A percentile compares a stretch with the other conserved stretches of the same genome.
phyloP scores from a whole-genome alignment of 2,329 filamentous ascomycete genomes.

The Chaetomiaceae sp. region DNA sequence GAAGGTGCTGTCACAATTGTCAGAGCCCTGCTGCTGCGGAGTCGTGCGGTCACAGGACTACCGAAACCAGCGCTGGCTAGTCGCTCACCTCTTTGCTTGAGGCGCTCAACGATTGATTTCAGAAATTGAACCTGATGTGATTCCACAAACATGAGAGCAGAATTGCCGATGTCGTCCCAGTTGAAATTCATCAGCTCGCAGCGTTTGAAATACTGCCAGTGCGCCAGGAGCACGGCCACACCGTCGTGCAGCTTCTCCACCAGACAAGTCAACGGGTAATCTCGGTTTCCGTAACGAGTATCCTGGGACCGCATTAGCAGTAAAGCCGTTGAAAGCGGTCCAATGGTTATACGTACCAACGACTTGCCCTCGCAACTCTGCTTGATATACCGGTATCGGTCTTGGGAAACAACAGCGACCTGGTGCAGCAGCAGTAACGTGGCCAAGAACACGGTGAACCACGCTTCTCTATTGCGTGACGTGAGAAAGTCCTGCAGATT shows the following conservation, averaged over 20 bases:
- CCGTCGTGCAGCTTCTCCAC: slow-evolving; percentile 40
- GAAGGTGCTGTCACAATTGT: slow-evolving; percentile 11
- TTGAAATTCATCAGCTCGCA: slow-evolving; percentile 27
- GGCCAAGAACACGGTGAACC: slow-evolving; percentile 35
- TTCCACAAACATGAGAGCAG: slow-evolving; percentile 27
- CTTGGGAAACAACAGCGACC: slow-evolving; percentile 34
- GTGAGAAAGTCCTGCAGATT: slow-evolving; percentile 32
- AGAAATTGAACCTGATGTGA: slow-evolving; percentile 30
- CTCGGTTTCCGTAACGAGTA: slow-evolving; percentile 18
- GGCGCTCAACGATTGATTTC: slow-evolving; percentile 3
- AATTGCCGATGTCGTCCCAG: slow-evolving; percentile 24
- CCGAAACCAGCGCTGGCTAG: too few relatives aligned
- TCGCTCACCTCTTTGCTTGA: slow-evolving; percentile 12
- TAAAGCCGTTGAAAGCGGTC: neutral
- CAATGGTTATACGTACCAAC: too few relatives aligned
- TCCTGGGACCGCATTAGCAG: slow-evolving; percentile 8
- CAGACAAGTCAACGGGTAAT: slow-evolving; percentile 34
- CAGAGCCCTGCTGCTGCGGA: too few relatives aligned
- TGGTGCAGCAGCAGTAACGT: slow-evolving; percentile 40
- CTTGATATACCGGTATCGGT: slow-evolving; percentile 38
- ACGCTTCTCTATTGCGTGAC: slow-evolving; percentile 29
- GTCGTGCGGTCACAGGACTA: too few relatives aligned
- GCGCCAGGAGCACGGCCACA: slow-evolving; percentile 40
- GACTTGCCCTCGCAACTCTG: slow-evolving; percentile 28
- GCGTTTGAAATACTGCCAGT: slow-evolving; percentile 48